A percentile compares a stretch with the other conserved stretches of the same genome.
Evolutionary conservation across 2,329 filamentous ascomycete genomes (phyloP).

Genomic region (Bretziella fagacearum): DNA sequence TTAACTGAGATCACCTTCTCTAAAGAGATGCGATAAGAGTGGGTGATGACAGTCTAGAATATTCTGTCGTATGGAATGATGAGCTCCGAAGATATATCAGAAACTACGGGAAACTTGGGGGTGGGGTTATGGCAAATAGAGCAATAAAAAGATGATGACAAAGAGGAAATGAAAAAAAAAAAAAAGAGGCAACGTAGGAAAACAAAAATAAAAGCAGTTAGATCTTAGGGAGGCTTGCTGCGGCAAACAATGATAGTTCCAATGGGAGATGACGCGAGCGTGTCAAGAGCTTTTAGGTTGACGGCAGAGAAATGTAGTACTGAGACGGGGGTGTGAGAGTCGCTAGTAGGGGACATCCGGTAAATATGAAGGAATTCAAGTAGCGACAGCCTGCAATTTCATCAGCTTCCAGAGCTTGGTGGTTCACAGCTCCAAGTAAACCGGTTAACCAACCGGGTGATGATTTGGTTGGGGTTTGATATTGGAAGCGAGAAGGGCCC

Average conservation of each 20-base stretch:
- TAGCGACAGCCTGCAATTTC: no score
- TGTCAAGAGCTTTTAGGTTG: background rate
- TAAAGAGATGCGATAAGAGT: background rate
- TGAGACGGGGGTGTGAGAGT: no score
- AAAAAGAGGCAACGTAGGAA: background rate
- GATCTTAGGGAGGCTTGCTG: constrained; percentile 11
- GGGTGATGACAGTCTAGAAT: no score
- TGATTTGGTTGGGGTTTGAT: background rate
- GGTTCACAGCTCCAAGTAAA: background rate
- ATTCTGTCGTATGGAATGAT: no score
- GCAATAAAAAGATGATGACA: background rate
- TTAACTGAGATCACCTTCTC: background rate
- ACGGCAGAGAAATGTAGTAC: no score
- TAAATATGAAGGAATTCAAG: no score
- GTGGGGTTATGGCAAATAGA: background rate
- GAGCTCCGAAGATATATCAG: no score
- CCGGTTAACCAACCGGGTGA: background rate
- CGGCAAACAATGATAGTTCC: constrained; percentile 1
- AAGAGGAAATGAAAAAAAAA: background rate
- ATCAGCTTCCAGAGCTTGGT: no score
- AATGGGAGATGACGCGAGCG: background rate
- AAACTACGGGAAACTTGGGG: no score
- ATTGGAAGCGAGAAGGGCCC: background rate
- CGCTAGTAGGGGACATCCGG: no score
- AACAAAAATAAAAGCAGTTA: background rate